phyloP scores from a whole-genome alignment of 2,329 filamentous ascomycete species.

The Xylariaceae sp. region DNA sequence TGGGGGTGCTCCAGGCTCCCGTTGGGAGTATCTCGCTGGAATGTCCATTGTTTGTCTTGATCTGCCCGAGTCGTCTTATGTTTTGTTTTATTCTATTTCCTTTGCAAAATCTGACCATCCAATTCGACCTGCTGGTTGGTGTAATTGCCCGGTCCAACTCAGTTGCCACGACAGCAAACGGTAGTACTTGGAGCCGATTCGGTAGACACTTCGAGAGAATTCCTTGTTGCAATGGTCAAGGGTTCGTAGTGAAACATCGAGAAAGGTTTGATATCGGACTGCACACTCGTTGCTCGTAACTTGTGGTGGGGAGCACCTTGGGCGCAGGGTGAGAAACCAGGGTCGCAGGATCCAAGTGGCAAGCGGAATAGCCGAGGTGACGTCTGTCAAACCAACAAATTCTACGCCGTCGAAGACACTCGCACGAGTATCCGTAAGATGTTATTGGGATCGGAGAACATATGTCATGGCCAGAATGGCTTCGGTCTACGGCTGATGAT shows the following conservation, averaged over 20 bases:
- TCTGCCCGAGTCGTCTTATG: background rate
- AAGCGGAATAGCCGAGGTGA: conserved; percentile 2
- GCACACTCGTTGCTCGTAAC: background rate
- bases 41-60: conserved; percentile 24
- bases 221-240: no score
- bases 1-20: conserved; percentile 29
- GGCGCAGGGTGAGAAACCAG: background rate
- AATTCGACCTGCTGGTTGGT: conserved; percentile 3
- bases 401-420: conserved; percentile 1
- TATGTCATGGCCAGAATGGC: conserved; percentile 11
- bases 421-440: conserved; percentile 7
- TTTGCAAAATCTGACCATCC: conserved; percentile 13
- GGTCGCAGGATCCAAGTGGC: conserved; percentile 7
- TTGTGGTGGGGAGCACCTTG: background rate
- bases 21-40: conserved; percentile 26
- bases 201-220: no score
- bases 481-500: background rate
- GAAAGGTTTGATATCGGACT: background rate
- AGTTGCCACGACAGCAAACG: no score
- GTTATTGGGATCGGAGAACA: conserved; percentile 7
- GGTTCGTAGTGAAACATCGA: no score
- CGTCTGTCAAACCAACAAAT: conserved; percentile 10
- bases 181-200: no score
- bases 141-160: background rate
- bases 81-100: conserved; percentile 4